phyloP scores from a whole-genome alignment of 805 yeast genomes.

The Wickerhamomyces strasburgensis region DNA sequence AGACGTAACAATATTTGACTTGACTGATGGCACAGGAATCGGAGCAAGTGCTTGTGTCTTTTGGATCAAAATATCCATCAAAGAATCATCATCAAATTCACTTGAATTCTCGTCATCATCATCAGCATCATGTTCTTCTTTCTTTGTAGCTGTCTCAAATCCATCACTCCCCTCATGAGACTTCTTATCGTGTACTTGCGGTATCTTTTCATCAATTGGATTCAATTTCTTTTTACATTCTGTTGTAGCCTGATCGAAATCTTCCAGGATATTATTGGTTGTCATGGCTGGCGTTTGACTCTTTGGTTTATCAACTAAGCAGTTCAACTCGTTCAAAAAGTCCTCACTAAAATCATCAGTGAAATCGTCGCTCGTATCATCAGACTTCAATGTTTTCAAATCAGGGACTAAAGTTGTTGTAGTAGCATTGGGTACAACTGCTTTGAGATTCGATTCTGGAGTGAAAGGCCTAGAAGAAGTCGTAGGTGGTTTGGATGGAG shows the following conservation, averaged over 20 bases:
- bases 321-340: slow-evolving; percentile 18
- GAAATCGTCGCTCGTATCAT: slow-evolving; percentile 19
- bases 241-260: not conserved
- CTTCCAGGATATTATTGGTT: too few relatives aligned
- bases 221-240: not conserved
- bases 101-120: slow-evolving; percentile 9
- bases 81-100: slow-evolving; percentile 19
- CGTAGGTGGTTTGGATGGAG: not conserved
- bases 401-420: not conserved
- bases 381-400: slow-evolving; percentile 1
- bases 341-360: slow-evolving; percentile 25
- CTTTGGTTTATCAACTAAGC: slow-evolving; percentile 4
- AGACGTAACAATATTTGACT: too few relatives aligned
- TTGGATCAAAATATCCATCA: slow-evolving; percentile 14
- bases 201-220: not conserved
- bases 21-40: too few relatives aligned
- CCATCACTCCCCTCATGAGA: too few relatives aligned
- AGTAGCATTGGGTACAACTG: not conserved
- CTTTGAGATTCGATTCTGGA: not conserved
- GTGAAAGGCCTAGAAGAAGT: not conserved
- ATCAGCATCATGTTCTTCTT: slow-evolving; percentile 7
- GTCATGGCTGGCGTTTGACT: too few relatives aligned
- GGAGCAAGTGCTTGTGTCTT: slow-evolving; percentile 7
- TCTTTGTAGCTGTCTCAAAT: not conserved
- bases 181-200: not conserved